Evolutionary conservation across 306 rosid genomes (phyloP).

Genomic region (Astragalus glycyphyllos): DNA sequence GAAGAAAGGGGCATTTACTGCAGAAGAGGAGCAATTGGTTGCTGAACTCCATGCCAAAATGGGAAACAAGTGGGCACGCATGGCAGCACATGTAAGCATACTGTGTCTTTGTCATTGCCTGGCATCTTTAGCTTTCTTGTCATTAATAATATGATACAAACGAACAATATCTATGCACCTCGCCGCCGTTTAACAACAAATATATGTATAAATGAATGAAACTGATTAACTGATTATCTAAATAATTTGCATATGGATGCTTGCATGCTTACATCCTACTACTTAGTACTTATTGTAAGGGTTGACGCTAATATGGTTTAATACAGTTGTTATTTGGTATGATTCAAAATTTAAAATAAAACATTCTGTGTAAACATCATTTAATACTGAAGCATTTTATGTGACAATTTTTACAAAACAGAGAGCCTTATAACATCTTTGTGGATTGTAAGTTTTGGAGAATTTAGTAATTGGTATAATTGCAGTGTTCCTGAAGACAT

Average conservation of each 20-base stretch:
- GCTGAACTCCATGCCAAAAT: conserved; percentile 82
- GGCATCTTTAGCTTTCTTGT: conserved; percentile 5
- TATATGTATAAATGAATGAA: conserved; percentile 7
- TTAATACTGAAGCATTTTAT: conserved; percentile 6
- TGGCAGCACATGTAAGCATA: conserved; percentile 86
- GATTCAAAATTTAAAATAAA: neutral
- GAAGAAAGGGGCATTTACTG: conserved; percentile 86
- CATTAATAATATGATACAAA: conserved; percentile 14
- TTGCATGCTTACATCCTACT: neutral
- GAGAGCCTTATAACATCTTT: conserved; percentile 16
- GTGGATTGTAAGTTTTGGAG: conserved; percentile 4
- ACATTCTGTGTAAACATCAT: neutral
- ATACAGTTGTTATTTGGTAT: conserved; percentile 34
- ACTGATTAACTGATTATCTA: neutral
- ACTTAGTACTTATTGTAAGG: conserved; percentile 11
- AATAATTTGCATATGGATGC: conserved; percentile 14
- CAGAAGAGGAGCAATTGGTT: conserved; percentile 81
- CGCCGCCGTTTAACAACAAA: conserved; percentile 15
- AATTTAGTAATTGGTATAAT: conserved; percentile 3
- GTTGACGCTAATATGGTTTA: conserved; percentile 20
- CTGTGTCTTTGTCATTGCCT: conserved; percentile 32
- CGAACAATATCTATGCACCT: conserved; percentile 15
- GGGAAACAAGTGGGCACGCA: conserved; percentile 99
- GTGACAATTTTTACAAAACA: neutral
- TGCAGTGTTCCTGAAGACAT: conserved; percentile 9